Conservation (phyloP, 2,329 filamentous ascomycete species). For the Phoma sp. region DNA sequence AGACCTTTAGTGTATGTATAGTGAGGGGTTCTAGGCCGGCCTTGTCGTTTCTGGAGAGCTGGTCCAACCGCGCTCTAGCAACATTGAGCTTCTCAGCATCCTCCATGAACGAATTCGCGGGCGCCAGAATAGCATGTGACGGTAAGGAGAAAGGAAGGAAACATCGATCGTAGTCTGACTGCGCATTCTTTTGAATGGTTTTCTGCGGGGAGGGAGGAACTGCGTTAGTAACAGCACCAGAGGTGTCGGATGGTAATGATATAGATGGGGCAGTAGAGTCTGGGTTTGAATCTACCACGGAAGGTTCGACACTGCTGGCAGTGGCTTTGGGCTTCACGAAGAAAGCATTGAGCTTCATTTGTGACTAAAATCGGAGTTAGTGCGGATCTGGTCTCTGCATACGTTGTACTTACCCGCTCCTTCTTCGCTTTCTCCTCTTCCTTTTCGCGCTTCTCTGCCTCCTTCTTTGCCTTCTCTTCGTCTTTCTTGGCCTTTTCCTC, state of each 20-base stretch:
- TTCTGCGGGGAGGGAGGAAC: slow-evolving; percentile 46
- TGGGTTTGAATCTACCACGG: slow-evolving; percentile 43
- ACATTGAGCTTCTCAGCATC: slow-evolving; percentile 37
- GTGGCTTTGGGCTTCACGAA: slow-evolving; percentile 52
- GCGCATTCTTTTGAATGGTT: slow-evolving; percentile 36
- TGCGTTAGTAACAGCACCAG: slow-evolving; percentile 34
- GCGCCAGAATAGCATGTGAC: slow-evolving; percentile 74
- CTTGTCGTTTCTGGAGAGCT: slow-evolving; percentile 27
- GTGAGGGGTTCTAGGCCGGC: slow-evolving; percentile 23
- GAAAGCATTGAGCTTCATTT: slow-evolving; percentile 54
- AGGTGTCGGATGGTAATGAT: slow-evolving; percentile 35
- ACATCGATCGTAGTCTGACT: slow-evolving; percentile 61
- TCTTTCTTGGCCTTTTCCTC: slow-evolving; percentile 53
- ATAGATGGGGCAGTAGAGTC: slow-evolving; percentile 37
- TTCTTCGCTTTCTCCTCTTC: slow-evolving; percentile 50
- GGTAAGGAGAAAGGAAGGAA: slow-evolving; percentile 87
- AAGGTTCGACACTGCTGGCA: slow-evolving; percentile 35
- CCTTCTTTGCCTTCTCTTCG: slow-evolving; percentile 57
- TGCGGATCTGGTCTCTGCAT: slow-evolving; percentile 15
- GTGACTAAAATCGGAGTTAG: slow-evolving; percentile 44
- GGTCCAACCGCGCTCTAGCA: slow-evolving; percentile 39
- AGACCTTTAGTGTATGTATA: slow-evolving; percentile 25
- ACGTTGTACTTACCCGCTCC: slow-evolving; percentile 47
- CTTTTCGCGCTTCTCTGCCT: slow-evolving; percentile 55
- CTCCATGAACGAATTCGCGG: slow-evolving; percentile 50